These are phyloP conservation scores for Capronia americana DNA, from an alignment of 2,329 filamentous ascomycete species.

Conservation along the genomic window DNA sequence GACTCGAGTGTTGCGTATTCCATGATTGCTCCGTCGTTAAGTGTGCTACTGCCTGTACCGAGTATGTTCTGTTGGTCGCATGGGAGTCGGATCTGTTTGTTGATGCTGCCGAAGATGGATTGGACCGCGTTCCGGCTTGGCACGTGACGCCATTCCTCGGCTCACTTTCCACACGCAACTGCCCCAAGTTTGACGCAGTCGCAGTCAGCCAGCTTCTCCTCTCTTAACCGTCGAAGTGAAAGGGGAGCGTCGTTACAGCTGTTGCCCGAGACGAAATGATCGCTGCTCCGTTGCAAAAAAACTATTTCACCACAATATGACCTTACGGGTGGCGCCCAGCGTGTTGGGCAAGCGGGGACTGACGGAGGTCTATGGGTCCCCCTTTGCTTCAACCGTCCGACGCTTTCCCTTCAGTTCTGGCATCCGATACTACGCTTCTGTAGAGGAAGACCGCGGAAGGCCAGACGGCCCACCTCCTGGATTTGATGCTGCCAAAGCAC, in stretches of 20 bases:
- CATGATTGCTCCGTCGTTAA: slow-evolving; percentile 25
- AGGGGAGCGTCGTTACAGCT: not conserved
- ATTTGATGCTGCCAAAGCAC: slow-evolving; percentile 29
- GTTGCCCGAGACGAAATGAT: slow-evolving; percentile 19
- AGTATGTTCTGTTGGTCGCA: not conserved
- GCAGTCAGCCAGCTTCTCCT: slow-evolving; percentile 4
- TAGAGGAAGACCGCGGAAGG: slow-evolving; percentile 23
- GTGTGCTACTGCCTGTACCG: not conserved
- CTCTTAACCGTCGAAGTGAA: not conserved
- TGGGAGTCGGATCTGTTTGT: slow-evolving; percentile 17
- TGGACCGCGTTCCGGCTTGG: slow-evolving; percentile 14
- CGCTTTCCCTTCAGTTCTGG: slow-evolving; percentile 23
- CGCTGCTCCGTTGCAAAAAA: not conserved
- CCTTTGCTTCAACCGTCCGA: slow-evolving; percentile 20
- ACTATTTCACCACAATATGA: slow-evolving; percentile 27
- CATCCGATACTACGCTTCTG: slow-evolving; percentile 28
- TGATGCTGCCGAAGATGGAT: slow-evolving; percentile 21
- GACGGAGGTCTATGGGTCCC: slow-evolving; percentile 35
- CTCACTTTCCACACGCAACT: slow-evolving; percentile 4
- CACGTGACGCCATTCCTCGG: slow-evolving; percentile 10
- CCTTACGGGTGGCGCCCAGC: slow-evolving; percentile 36
- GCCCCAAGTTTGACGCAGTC: not conserved
- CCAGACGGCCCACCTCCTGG: slow-evolving; percentile 25
- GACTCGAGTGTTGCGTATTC: slow-evolving; percentile 67
- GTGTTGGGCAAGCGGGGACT: slow-evolving; percentile 40